Percentiles rank a stretch among this genome's conserved stretches.
phyloP scores from a whole-genome alignment of 768 basidiomycete genomes.

The Chalciporus pseudorubinellus region DNA sequence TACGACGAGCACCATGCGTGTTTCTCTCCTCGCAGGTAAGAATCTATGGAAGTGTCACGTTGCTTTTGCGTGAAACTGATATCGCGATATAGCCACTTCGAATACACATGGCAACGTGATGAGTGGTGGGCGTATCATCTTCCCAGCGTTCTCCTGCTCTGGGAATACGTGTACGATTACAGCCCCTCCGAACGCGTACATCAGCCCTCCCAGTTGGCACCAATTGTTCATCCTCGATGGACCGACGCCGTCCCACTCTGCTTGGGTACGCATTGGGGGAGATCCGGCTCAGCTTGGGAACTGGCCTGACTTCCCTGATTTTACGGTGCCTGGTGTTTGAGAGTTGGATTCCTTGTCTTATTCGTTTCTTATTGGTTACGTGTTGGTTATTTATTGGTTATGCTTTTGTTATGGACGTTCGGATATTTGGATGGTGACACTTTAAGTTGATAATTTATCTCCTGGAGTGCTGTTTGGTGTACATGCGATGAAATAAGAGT shows the following conservation, averaged over 20 bases:
- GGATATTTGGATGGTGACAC: no score
- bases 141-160: conserved; percentile 67
- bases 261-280: conserved; percentile 76
- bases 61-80: conserved; percentile 7
- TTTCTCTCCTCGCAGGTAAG: conserved; percentile 67
- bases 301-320: conserved; percentile 71
- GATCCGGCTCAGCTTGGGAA: conserved; percentile 69
- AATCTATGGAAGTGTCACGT: no score
- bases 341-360: neutral
- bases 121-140: conserved; percentile 63
- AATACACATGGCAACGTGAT: conserved; percentile 79
- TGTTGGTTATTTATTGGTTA: no score
- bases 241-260: conserved; percentile 71
- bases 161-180: conserved; percentile 75
- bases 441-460: neutral
- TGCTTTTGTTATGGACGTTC: neutral
- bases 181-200: conserved; percentile 65
- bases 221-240: conserved; percentile 77
- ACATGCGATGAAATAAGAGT: neutral
- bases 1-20: conserved; percentile 46
- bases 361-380: no score
- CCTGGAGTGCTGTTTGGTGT: neutral
- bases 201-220: conserved; percentile 76
- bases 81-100: conserved; percentile 49
- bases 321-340: conserved; percentile 60